Base-by-base conservation (phyloP, 768 basidiomycete genomes). In the Phylloporus sp. region DNA sequence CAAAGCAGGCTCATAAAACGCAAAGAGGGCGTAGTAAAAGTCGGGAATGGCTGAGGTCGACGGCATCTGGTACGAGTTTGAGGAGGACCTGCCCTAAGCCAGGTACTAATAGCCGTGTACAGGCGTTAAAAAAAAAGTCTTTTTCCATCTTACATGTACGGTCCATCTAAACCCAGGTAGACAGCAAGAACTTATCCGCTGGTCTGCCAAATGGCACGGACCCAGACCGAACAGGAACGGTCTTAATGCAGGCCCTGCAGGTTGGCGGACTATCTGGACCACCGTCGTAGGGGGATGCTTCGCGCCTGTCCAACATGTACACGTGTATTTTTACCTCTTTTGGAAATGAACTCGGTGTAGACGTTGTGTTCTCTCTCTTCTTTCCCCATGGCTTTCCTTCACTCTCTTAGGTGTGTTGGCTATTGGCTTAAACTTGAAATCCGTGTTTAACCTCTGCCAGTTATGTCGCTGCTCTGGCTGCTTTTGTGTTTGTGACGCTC, bases 401-500 rank as follows among this genome's bases (percentile, higher is more conserved):
- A 80, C 58, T 83, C 81, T 63, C 71, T 86, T 53, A 84, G 86
- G 86, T 82, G 27, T 22, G 72, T 55, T 16, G 5, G 6, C 24
- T 15, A 26, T 24, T 18, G 20, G 60, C 62, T 12, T 28, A 18
- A 55, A n/a, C n/a, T n/a, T n/a, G n/a, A n/a, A 12, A 13, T 1
- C 4, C 3, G 16, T 40, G 6, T 5, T 35, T 45, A 31, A 54
- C 16, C 1, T 8, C 8, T 15, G 26, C 29, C 27, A 89, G 88
- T 56, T 95, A 92, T 76, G 75, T 78, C 31, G 91, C 91, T 18
- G 80, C 82, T 13, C 58, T 86, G 22, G 84, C 82, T 26, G 91
- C 85, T 2, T 91, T 97, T 63, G 74, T 87, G 49, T 98, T 97
- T 60, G 84, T 94, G n/a, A 93, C 90, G 1, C 77, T 98, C 36